Conservation (phyloP, 106 monocot species). For the Phalaenopsis aphrodite region DNA sequence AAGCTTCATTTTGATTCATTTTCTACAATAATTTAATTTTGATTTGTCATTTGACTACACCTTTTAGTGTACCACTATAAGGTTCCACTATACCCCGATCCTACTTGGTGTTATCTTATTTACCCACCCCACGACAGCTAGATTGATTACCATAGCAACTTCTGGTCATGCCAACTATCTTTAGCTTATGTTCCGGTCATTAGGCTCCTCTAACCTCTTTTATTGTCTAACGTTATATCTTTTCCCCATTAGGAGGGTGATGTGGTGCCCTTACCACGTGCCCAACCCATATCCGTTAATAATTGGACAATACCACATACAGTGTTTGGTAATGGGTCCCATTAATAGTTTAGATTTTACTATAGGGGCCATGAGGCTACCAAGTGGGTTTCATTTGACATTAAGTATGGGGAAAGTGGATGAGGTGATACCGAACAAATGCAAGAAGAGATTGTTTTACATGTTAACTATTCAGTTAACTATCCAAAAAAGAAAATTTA, state of each 20-base stretch:
- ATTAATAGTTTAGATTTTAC: background rate
- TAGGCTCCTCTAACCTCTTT: background rate
- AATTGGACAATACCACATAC: background rate
- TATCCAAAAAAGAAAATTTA: too few relatives aligned
- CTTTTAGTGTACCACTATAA: background rate
- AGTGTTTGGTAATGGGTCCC: background rate
- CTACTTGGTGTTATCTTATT: background rate
- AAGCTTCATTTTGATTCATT: background rate
- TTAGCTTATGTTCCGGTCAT: background rate
- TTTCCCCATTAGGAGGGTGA: background rate
- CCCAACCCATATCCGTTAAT: slow-evolving; percentile 1
- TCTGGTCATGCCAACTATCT: background rate
- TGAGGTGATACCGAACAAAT: too few relatives aligned
- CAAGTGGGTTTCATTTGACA: too few relatives aligned
- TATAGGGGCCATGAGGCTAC: background rate
- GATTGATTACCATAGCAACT: background rate
- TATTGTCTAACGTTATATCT: background rate
- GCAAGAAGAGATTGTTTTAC: too few relatives aligned
- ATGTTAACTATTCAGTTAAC: too few relatives aligned
- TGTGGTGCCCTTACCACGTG: background rate
- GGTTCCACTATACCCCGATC: background rate
- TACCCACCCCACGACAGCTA: background rate
- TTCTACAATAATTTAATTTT: background rate
- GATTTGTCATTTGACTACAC: background rate
- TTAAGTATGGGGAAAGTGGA: too few relatives aligned